Conservation (phyloP, 805 yeast genomes). For the Candida manassasensis region DNA sequence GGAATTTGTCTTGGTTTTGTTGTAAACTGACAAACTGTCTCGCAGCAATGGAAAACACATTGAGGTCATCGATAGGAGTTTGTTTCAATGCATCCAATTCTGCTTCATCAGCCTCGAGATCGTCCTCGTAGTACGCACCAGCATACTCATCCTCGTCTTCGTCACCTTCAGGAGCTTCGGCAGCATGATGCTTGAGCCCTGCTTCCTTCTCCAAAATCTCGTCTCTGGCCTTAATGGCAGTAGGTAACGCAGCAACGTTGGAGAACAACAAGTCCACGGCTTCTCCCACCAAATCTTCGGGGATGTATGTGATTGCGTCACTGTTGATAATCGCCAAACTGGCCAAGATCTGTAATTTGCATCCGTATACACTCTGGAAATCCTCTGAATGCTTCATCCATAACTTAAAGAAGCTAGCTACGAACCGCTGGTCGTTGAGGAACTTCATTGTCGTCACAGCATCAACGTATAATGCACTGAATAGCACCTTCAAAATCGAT, state of each 20-base stretch:
- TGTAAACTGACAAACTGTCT: constrained; percentile 48
- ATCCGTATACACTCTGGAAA: constrained; percentile 51
- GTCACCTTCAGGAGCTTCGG: constrained; percentile 11
- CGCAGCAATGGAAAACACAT: constrained; percentile 65
- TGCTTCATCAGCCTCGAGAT: constrained; percentile 60
- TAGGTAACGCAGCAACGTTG: constrained; percentile 42
- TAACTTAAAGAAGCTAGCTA: constrained; percentile 37
- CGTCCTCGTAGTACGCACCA: constrained; percentile 26
- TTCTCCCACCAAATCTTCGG: constrained; percentile 34
- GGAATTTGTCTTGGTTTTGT: constrained; percentile 44
- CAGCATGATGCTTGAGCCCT: constrained; percentile 24
- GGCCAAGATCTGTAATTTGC: constrained; percentile 49
- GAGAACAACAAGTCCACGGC: constrained; percentile 36
- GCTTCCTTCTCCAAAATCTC: constrained; percentile 39
- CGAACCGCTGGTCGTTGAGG: constrained; percentile 33
- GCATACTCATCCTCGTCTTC: constrained; percentile 29
- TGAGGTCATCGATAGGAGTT: constrained; percentile 72
- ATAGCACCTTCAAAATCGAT: constrained; percentile 40
- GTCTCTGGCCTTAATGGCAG: constrained; percentile 44
- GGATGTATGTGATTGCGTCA: constrained; percentile 22
- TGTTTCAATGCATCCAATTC: constrained; percentile 77
- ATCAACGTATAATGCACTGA: constrained; percentile 36
- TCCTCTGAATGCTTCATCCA: constrained; percentile 46
- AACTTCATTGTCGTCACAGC: constrained; percentile 34
- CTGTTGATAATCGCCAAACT: constrained; percentile 35